phyloP scores from a whole-genome alignment of 192 early-diverging fungal species.

The Gigaspora rosea region DNA sequence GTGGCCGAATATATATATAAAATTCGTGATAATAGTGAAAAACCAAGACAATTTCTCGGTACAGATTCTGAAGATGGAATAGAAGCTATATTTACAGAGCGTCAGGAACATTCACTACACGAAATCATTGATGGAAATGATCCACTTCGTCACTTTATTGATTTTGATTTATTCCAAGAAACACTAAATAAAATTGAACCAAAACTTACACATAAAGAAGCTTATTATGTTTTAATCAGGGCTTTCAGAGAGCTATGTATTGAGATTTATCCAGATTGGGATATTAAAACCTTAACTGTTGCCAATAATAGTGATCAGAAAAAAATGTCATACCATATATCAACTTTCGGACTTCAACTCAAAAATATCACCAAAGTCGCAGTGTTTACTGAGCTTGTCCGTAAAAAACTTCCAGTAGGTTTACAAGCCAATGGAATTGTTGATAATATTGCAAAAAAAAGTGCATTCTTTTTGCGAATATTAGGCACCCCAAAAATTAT shows the following conservation, averaged over 20 bases:
- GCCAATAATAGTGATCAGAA: background rate
- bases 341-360: background rate
- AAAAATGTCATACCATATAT: background rate
- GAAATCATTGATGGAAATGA: slow-evolving; percentile 13
- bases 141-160: background rate
- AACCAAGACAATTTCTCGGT: background rate
- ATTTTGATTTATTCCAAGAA: slow-evolving; percentile 19
- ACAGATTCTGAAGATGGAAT: background rate
- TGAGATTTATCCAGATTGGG: background rate
- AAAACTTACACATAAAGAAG: slow-evolving; percentile 5
- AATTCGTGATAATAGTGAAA: background rate
- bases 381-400: background rate
- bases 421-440: background rate
- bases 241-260: background rate
- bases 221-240: too few relatives aligned
- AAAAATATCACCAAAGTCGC: background rate
- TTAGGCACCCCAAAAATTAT: slow-evolving; percentile 1
- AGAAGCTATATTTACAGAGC: background rate
- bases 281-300: background rate
- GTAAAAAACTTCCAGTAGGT: background rate
- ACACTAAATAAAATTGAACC: background rate
- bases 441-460: background rate
- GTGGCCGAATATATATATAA: background rate
- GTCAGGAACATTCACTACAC: background rate
- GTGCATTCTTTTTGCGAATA: background rate